Evolutionary conservation across 2,329 filamentous ascomycete species (phyloP), one percentile per base, ranked within the genome.

Genomic region (Thelonectria discophora): DNA sequence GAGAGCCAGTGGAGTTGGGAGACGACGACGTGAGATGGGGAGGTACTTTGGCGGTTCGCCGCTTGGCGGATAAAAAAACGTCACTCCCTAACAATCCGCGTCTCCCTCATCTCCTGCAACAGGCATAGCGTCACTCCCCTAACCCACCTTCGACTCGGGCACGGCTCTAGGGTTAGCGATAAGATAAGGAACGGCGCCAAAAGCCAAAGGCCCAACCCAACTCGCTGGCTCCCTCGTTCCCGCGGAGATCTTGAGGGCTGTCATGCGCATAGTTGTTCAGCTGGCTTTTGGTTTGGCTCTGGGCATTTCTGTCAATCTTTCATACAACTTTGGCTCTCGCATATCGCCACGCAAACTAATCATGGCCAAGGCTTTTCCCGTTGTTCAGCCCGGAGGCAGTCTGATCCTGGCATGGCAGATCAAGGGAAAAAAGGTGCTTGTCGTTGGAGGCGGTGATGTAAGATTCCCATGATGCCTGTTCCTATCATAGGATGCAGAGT

Each of bases 361-460:
- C 55, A 76, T 79, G 75, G 72, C 74, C 40, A 77, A 76, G 52
- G 76, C 85, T 52, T 97, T 91, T 74, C 93, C 94, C 59, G 83
- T 90, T 65, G 87, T 98, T 27, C 89, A 97, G 78, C 92, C 93
- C 58, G 94, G 94, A 53, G 95, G 94, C 61, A 98, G 94, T 64
- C 81, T 99, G 67, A 95, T 99, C 65, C 82, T 99, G 54, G 95
- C 95, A 74, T 99, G 94, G 94, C 95, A 98, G 80, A 89, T 97
- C 72, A 90, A 88, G 74, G 89, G 90, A 77, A 97, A 96, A 79
- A 88, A 88, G 66, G 90, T 98, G 15, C 81, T 99, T n/a, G 91
- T 99, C 5, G 88, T 99, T 8, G 95, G 95, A 66, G 95, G 95
- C 71, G 95, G 95, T 77, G 94, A 98, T 85, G 94, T 97, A 81